phyloP scores from a whole-genome alignment of 1,284 basidiomycete species.

The Cutaneotrichosporon cutaneum region DNA sequence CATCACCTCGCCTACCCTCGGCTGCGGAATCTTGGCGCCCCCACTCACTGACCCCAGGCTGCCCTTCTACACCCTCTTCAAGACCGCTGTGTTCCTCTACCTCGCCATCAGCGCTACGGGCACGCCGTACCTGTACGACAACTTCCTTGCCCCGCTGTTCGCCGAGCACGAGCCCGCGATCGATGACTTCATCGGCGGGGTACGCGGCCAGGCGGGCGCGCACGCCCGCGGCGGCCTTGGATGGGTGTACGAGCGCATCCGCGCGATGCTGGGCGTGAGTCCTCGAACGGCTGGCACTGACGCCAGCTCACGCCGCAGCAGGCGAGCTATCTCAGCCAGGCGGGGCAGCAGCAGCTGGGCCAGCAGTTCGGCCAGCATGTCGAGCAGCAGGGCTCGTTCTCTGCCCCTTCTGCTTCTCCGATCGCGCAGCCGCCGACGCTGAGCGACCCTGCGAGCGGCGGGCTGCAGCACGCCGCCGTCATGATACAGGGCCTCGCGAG shows the following conservation, averaged over 20 bases:
- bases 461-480: constrained; percentile 42
- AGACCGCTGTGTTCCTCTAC: constrained; percentile 69
- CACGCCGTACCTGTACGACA: constrained; percentile 67
- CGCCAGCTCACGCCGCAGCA: constrained; percentile 19
- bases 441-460: constrained; percentile 48
- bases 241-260: constrained; percentile 46
- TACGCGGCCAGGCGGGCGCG: constrained; percentile 35
- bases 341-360: constrained; percentile 6
- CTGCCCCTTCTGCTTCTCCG: constrained; percentile 7
- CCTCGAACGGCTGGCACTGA: neutral
- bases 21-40: too few relatives aligned
- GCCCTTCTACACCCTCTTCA: constrained; percentile 74
- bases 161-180: constrained; percentile 65
- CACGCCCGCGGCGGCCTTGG: constrained; percentile 33
- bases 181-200: constrained; percentile 60
- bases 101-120: constrained; percentile 73
- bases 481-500: constrained; percentile 16
- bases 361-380: too few relatives aligned
- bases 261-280: constrained; percentile 44
- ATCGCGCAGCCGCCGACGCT: constrained; percentile 43
- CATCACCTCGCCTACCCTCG: neutral
- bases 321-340: constrained; percentile 13
- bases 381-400: constrained; percentile 1
- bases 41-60: constrained; percentile 57
- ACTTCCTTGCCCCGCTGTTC: constrained; percentile 67